These are phyloP conservation scores for Udeniomyces megalosporus DNA, from an alignment of 768 basidiomycete genomes.

Conservation along the genomic window DNA sequence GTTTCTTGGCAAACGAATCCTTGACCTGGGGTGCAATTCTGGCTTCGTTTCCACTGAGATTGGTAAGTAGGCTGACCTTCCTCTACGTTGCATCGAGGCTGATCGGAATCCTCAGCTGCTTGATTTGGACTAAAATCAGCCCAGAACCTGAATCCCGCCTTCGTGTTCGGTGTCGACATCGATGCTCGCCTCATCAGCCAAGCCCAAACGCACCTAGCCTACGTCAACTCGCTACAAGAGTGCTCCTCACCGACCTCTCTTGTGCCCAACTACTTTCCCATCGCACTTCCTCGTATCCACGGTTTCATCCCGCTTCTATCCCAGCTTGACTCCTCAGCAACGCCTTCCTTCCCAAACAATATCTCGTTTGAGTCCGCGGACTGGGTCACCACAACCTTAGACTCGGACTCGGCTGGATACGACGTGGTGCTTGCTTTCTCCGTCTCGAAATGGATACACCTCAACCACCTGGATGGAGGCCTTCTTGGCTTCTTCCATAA, in stretches of 20 bases:
- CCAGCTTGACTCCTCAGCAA: neutral
- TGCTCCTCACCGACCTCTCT: neutral
- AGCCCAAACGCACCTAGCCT: constrained; percentile 9
- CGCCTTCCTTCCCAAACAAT: constrained; percentile 54
- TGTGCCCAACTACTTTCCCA: constrained; percentile 5
- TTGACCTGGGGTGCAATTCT: constrained; percentile 78
- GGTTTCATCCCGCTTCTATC: constrained; percentile 10
- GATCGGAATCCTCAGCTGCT: too few relatives aligned
- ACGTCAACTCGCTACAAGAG: constrained; percentile 5
- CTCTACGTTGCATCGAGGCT: neutral
- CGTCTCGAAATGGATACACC: constrained; percentile 81
- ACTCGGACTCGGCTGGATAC: constrained; percentile 41
- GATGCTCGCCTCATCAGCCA: neutral
- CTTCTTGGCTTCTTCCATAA: constrained; percentile 51
- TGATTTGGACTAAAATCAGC: neutral
- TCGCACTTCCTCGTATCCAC: constrained; percentile 8
- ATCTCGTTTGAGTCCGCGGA: constrained; percentile 53
- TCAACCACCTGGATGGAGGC: constrained; percentile 61
- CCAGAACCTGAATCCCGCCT: neutral
- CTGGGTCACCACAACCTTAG: constrained; percentile 46
- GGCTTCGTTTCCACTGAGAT: constrained; percentile 74
- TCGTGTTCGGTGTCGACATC: constrained; percentile 12
- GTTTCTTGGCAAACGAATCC: constrained; percentile 43
- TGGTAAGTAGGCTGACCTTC: constrained; percentile 34
- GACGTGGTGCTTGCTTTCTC: constrained; percentile 51